These are phyloP conservation scores for Niebla homalea DNA, from an alignment of 495 filamentous ascomycete genomes.

Conservation along the genomic window DNA sequence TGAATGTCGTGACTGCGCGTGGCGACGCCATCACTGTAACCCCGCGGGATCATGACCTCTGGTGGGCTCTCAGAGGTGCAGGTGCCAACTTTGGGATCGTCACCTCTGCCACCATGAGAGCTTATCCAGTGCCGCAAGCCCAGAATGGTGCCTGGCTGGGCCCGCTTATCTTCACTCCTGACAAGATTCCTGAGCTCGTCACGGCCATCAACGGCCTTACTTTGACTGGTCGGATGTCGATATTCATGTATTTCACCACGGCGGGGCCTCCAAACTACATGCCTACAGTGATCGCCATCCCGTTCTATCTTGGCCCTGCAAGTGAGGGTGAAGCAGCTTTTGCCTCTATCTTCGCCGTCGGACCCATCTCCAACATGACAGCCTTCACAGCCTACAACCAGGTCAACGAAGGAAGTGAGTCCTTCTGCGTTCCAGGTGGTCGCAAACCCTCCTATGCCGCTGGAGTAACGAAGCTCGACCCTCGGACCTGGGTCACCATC, in stretches of 20 bases:
- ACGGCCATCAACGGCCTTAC: conserved; percentile 9
- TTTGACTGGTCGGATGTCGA: conserved; percentile 8
- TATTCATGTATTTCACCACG: conserved; percentile 10
- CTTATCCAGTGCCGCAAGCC: conserved; percentile 4
- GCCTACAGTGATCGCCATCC: conserved; percentile 13
- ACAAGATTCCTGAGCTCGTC: conserved; percentile 5
- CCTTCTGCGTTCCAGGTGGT: conserved; percentile 20
- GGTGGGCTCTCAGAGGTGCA: conserved; percentile 12
- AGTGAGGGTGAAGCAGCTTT: conserved; percentile 15
- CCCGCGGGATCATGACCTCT: conserved; percentile 3
- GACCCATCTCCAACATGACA: conserved; percentile 18
- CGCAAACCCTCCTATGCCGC: conserved; percentile 22
- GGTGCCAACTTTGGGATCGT: conserved; percentile 16
- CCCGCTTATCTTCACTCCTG: conserved; percentile 5
- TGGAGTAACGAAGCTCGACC: conserved; percentile 14
- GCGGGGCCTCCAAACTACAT: not conserved
- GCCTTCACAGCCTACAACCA: conserved; percentile 15
- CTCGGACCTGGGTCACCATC: conserved; percentile 6
- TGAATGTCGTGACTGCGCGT: conserved; percentile 4
- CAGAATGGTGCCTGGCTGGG: conserved; percentile 20
- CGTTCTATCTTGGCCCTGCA: conserved; percentile 18
- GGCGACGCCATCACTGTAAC: not conserved
- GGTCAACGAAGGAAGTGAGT: conserved; percentile 18
- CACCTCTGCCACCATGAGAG: conserved; percentile 12
- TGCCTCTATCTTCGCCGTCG: conserved; percentile 17